These are phyloP conservation scores for Polyplosphaeria fusca DNA, from an alignment of 495 filamentous ascomycete species.

Conservation along the genomic window DNA sequence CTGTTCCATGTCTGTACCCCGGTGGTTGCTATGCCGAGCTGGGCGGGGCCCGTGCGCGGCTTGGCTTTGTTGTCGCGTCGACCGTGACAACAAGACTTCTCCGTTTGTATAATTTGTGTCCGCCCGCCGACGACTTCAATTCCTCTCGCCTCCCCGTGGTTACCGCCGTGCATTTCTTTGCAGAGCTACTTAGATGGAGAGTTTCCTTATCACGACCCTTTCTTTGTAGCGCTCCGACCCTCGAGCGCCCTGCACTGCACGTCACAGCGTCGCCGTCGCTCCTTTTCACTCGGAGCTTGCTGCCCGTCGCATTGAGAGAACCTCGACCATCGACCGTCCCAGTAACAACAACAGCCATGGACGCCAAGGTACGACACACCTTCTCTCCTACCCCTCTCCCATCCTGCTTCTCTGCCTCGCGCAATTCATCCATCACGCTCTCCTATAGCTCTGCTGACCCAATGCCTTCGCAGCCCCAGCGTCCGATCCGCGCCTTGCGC, in stretches of 20 bases:
- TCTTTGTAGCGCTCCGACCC: conserved; percentile 22
- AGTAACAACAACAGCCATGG: conserved; percentile 37
- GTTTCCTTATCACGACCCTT: conserved; percentile 28
- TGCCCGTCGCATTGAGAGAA: conserved; percentile 1
- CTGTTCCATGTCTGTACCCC: no score
- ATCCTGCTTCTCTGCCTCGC: background rate
- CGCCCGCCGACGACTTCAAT: conserved; percentile 14
- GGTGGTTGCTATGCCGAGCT: no score
- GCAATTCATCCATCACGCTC: background rate
- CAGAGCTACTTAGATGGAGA: conserved; percentile 31
- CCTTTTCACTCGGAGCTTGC: conserved; percentile 12
- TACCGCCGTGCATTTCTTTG: conserved; percentile 26
- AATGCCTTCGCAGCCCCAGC: conserved; percentile 61
- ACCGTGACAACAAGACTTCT: no score
- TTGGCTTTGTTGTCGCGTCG: no score
- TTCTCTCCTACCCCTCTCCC: background rate
- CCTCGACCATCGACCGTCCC: conserved; percentile 4
- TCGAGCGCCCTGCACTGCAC: background rate
- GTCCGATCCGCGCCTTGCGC: conserved; percentile 59
- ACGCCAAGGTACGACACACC: conserved; percentile 43
- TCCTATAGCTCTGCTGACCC: background rate
- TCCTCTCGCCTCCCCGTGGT: conserved; percentile 9
- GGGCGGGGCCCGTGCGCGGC: no score
- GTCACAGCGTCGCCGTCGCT: conserved; percentile 8
- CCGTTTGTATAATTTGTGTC: no score